These are phyloP conservation scores for Aspergillus tanneri DNA, from an alignment of 2,329 filamentous ascomycete genomes.

Conservation along the genomic window DNA sequence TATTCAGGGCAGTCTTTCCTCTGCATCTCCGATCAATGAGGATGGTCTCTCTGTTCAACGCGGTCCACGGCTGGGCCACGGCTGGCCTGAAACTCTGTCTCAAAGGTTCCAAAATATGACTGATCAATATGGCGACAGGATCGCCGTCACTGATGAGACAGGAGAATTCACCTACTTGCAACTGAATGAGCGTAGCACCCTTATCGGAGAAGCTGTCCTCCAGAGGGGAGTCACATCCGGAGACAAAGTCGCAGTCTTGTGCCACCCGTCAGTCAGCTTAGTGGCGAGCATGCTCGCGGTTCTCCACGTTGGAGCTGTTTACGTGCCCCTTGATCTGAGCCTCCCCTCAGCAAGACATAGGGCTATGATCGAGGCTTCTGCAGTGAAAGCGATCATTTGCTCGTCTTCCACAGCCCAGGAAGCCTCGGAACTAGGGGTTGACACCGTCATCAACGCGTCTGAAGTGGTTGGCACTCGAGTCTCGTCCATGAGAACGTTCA, in stretches of 20 bases:
- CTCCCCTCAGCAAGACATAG: not conserved
- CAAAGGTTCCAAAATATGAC: slow-evolving; percentile 1
- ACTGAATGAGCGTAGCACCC: not conserved
- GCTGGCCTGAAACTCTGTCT: not conserved
- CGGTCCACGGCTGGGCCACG: not conserved
- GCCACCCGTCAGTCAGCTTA: not conserved
- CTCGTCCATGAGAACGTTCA: not conserved
- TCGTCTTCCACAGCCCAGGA: not conserved
- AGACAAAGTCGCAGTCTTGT: not conserved
- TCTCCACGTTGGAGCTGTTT: slow-evolving; percentile 32
- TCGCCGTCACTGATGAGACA: slow-evolving; percentile 1
- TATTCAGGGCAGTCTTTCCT: not conserved
- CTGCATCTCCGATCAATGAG: not conserved
- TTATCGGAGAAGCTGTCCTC: not conserved
- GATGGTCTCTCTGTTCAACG: not conserved
- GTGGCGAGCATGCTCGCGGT: slow-evolving; percentile 7
- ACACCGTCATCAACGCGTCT: not conserved
- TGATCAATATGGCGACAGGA: not conserved
- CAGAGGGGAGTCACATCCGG: not conserved
- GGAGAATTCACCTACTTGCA: slow-evolving; percentile 1
- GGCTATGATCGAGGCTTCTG: not conserved
- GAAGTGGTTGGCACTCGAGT: not conserved
- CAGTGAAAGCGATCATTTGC: not conserved
- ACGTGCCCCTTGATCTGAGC: slow-evolving; percentile 41
- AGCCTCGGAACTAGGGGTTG: not conserved